Conservation (phyloP, 2,329 filamentous ascomycete species). For the Aspergillus uvarum region DNA sequence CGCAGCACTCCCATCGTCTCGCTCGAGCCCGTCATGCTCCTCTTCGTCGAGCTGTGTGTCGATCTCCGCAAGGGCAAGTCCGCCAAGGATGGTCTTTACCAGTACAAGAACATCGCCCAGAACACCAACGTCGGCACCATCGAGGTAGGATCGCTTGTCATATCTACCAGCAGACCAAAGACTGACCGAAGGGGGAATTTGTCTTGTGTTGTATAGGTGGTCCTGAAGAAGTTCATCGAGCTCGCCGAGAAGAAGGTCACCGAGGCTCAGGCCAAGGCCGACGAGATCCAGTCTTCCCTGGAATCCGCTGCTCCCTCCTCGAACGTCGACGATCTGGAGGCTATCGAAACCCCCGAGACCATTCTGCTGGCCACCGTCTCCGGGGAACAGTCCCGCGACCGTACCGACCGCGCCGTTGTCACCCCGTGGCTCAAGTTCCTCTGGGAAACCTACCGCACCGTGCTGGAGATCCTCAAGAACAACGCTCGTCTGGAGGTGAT, state of each 20-base stretch:
- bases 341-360: slow-evolving; percentile 95
- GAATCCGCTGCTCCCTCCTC: slow-evolving; percentile 70
- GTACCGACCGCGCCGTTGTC: slow-evolving; percentile 95
- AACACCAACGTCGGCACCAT: slow-evolving; percentile 99
- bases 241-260: slow-evolving; percentile 95
- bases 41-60: slow-evolving; percentile 94
- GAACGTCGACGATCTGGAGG: slow-evolving; percentile 92
- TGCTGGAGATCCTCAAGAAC: slow-evolving; percentile 97
- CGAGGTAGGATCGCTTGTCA: slow-evolving; percentile 59
- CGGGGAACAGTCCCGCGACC: slow-evolving; percentile 94
- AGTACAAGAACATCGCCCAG: slow-evolving; percentile 99
- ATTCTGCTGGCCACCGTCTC: slow-evolving; percentile 97
- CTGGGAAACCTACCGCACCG: slow-evolving; percentile 98
- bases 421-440: slow-evolving; percentile 99
- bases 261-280: slow-evolving; percentile 91
- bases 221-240: slow-evolving; percentile 97
- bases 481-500: slow-evolving; percentile 96
- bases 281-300: slow-evolving; percentile 85
- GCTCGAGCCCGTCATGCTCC: slow-evolving; percentile 96
- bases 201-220: slow-evolving; percentile 56
- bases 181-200: neutral
- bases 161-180: neutral
- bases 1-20: slow-evolving; percentile 96
- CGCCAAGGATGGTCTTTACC: slow-evolving; percentile 97
- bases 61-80: slow-evolving; percentile 97